Evolutionary conservation across 148 eudicot species (phyloP).

Genomic region (Fallopia convolvulus): DNA sequence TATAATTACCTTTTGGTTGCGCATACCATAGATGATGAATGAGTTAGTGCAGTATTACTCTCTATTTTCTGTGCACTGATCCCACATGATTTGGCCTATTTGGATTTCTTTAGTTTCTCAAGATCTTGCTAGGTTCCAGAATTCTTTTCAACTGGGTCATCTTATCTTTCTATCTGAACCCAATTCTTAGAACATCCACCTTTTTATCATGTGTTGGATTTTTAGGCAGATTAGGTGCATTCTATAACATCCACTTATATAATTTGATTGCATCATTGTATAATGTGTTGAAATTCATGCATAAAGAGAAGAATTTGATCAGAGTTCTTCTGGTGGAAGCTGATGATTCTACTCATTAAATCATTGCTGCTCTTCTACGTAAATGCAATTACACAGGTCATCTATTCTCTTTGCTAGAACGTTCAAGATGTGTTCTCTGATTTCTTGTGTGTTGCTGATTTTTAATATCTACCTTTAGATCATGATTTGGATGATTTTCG

Average conservation of each 20-base stretch:
- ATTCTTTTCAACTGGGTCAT: neutral
- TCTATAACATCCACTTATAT: too few relatives aligned
- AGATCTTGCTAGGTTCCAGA: neutral
- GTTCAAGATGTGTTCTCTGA: neutral
- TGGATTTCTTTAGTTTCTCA: neutral
- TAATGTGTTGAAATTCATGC: too few relatives aligned
- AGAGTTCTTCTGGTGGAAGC: slow-evolving; percentile 59
- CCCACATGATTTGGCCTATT: neutral
- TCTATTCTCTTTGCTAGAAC: slow-evolving; percentile 2
- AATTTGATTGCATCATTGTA: too few relatives aligned
- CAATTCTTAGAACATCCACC: too few relatives aligned
- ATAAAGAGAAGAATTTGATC: slow-evolving; percentile 6
- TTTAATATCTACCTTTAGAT: neutral
- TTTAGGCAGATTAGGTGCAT: too few relatives aligned
- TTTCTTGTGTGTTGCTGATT: neutral
- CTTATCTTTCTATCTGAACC: too few relatives aligned
- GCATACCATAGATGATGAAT: neutral
- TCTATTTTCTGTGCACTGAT: too few relatives aligned
- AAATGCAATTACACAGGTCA: slow-evolving; percentile 56
- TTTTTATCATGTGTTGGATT: too few relatives aligned
- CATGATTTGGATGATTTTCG: neutral
- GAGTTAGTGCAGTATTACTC: neutral
- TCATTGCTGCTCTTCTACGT: slow-evolving; percentile 43
- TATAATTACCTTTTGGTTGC: neutral
- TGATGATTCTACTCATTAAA: slow-evolving; percentile 58